Base-by-base conservation (phyloP, 805 yeast genomes). In the Teunomyces kruisii region DNA sequence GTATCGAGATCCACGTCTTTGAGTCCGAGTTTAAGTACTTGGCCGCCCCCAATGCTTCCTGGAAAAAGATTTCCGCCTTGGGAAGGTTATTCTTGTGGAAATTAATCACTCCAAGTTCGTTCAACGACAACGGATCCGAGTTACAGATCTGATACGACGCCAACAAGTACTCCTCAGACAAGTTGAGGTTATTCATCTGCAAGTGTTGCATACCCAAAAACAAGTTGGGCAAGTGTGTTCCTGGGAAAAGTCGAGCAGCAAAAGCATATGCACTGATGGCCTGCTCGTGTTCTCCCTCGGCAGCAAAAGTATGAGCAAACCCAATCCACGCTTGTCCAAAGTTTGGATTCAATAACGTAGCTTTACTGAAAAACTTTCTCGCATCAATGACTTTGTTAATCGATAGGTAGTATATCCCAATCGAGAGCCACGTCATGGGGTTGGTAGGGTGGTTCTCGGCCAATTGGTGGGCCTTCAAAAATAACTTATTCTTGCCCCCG, bases 251-350 rank as follows among this genome's bases (percentile, higher is more conserved):
- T 49, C 97, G 72, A 1, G 96, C 89, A 0, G 97, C 97, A 9
- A 96, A 91, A 1, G 98, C 91, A 65, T 91, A 94, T 0, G 98
- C 98, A 45, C 97, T 86, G 16, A 94, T 86, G 1, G 98, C 98
- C 65, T 94, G 98, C 62, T 94, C 99, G 62, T 94, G 97, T 65
- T 94, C 99, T n/a, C 97, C 96, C 62, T 94, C 99, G 2, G 88
- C 84, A 0, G 97, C 97, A 77, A 91, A 94, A 0, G 98, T 91
- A 58, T 92, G 98, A 1, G 98, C 98, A 69, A 94, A 94, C 2
- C 97, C 99, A 28, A 94, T 83, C 99, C 99, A 94, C 1, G 98
- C 96, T 42, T 88, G 92, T 0, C 94, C 95, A 68, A 88, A 90
- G 53, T 84, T 87, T 2, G 99, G 95, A 56, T 89, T 86, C 48